phyloP scores from a whole-genome alignment of 257 asterid species.

The Penstemon newberryi region DNA sequence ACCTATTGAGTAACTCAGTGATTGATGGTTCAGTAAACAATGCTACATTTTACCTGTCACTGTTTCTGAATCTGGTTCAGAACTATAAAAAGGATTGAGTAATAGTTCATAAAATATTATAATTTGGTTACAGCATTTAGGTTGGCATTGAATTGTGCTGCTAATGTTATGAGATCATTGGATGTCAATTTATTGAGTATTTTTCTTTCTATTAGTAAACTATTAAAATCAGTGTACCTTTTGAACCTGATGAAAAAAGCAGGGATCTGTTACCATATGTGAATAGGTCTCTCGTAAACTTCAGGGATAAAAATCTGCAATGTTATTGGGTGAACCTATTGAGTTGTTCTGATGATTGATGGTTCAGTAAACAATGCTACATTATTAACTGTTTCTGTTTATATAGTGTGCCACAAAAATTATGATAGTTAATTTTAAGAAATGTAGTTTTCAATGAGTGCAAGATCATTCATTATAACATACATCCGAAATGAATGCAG shows the following conservation, averaged over 20 bases:
- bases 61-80: background rate
- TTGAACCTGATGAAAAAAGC: constrained; percentile 40
- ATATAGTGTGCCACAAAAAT: no score
- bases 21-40: constrained; percentile 38
- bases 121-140: background rate
- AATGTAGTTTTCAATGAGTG: no score
- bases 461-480: background rate
- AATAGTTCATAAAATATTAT: no score
- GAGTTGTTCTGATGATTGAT: constrained; percentile 24
- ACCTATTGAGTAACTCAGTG: background rate
- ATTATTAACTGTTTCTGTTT: background rate
- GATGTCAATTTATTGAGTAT: no score
- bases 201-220: no score
- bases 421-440: no score
- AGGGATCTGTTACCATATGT: constrained; percentile 38
- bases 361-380: constrained; percentile 47
- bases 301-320: constrained; percentile 43
- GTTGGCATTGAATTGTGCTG: no score
- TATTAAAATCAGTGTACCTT: background rate
- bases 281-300: constrained; percentile 38
- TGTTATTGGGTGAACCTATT: constrained; percentile 56
- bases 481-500: constrained; percentile 30
- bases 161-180: no score
- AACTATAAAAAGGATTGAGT: no score
- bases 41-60: constrained; percentile 31